These are phyloP conservation scores for Brassica cretica DNA, from an alignment of 345 rosid genomes.

Conservation along the genomic window DNA sequence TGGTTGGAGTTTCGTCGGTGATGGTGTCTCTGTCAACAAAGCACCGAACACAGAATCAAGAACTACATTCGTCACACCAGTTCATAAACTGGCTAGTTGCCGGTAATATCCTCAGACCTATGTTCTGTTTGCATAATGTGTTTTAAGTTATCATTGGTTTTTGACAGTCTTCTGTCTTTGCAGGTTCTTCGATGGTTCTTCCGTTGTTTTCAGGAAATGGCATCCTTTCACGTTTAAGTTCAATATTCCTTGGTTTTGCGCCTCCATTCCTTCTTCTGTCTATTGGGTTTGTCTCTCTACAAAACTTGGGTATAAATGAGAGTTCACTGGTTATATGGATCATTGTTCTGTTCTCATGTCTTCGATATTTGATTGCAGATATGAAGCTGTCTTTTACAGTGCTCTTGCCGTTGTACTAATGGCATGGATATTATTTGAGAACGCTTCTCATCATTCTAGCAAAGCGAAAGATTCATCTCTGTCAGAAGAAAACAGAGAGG, in stretches of 20 bases:
- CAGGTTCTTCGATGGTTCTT: slow-evolving; percentile 77
- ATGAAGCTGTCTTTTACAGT: slow-evolving; percentile 91
- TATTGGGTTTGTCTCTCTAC: slow-evolving; percentile 62
- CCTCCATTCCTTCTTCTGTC: slow-evolving; percentile 89
- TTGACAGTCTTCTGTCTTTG: slow-evolving; percentile 33
- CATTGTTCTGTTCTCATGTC: slow-evolving; percentile 27
- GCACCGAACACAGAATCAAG: slow-evolving; percentile 84
- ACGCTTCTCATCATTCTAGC: slow-evolving; percentile 53
- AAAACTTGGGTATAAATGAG: neutral
- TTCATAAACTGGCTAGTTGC: slow-evolving; percentile 78
- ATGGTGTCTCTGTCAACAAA: slow-evolving; percentile 86
- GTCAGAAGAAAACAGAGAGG: slow-evolving; percentile 41
- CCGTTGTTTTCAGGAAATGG: slow-evolving; percentile 76
- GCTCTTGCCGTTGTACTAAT: slow-evolving; percentile 74
- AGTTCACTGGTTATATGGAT: slow-evolving; percentile 9
- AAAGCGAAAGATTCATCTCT: slow-evolving; percentile 45
- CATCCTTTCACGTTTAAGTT: slow-evolving; percentile 72
- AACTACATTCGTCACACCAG: slow-evolving; percentile 75
- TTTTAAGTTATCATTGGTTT: neutral
- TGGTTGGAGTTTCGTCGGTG: slow-evolving; percentile 74
- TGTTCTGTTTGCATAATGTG: slow-evolving; percentile 7
- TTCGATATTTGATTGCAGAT: slow-evolving; percentile 50
- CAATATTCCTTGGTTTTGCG: slow-evolving; percentile 88
- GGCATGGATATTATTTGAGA: slow-evolving; percentile 87
- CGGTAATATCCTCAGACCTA: slow-evolving; percentile 49